Base-by-base conservation (phyloP, 2,329 filamentous ascomycete genomes). In the Teratosphaeria pseudoeucalypti region DNA sequence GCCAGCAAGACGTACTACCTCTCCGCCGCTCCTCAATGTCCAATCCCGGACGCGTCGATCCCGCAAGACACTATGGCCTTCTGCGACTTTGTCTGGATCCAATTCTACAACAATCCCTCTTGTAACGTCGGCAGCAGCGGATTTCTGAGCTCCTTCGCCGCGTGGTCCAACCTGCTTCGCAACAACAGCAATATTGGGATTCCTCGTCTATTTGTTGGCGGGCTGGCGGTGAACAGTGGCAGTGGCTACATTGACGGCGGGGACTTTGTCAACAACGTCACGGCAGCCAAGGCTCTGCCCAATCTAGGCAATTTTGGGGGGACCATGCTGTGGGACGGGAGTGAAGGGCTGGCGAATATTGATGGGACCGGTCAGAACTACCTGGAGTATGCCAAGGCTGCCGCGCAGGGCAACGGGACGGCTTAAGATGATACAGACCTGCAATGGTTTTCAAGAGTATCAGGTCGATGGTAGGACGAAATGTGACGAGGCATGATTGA, bases 31-130 rank as follows among this genome's bases (percentile, higher is more conserved):
- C 74, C 73, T 1, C 72, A 75, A 60, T 75, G 73, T 43, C 70
- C 71, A 1, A 68, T 67, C 29, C 74, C 73, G 1, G 72, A 75
- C 58, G 63, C 64, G 0, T 69, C 58, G 27, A 73, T 76, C 53
- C 72, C 74, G 0, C 54, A 68, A 2, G 60, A 60, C 2, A 60
- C 70, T 6, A 61, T 76, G 58, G 62, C 68, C 2, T 61, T 63
- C 11, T 68, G 65, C 57, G 75, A 77, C 58, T 70, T 70, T n/a
- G 67, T 77, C 43, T 75, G 65, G 60, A 66, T 75, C 4, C 75
- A 76, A 55, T 76, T 76, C 59, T 77, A 76, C 65, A 75, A 77
- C 62, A 76, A 76, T 57, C 68, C 70, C 3, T 27, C 58, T 9
- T 74, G 73, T 63, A 66, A 73, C 34, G 62, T 75, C 34, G 67